Conservation (phyloP, 2,329 filamentous ascomycete genomes). For the Lachnellula willkommii region DNA sequence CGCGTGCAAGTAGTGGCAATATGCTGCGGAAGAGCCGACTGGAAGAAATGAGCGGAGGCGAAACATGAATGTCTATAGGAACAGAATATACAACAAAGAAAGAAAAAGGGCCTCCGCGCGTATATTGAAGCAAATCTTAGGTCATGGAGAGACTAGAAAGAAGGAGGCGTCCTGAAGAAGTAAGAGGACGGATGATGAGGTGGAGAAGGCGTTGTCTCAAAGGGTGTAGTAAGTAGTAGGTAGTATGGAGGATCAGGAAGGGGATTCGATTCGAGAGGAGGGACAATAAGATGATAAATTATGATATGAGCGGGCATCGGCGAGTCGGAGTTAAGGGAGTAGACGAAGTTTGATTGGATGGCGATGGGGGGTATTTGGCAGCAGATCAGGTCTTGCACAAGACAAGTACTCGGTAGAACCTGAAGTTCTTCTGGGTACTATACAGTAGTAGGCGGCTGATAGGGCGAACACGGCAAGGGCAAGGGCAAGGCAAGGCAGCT, state of each 20-base stretch:
- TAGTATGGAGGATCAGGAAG: neutral
- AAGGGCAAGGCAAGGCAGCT: neutral
- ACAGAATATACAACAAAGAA: slow-evolving; percentile 23
- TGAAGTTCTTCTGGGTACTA: neutral
- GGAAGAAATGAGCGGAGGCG: slow-evolving; percentile 17
- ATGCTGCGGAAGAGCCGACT: slow-evolving; percentile 22
- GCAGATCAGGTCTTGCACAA: too few species aligned
- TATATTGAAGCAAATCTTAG: slow-evolving; percentile 10
- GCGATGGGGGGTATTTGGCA: neutral
- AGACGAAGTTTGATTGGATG: neutral
- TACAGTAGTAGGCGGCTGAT: neutral
- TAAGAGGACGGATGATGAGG: slow-evolving; percentile 1
- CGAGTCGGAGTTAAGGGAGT: neutral
- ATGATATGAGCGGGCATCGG: neutral
- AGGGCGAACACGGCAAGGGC: neutral
- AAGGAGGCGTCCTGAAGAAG: slow-evolving; percentile 1
- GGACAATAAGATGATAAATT: neutral
- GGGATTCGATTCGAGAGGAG: neutral
- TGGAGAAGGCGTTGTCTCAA: neutral
- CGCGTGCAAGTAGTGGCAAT: slow-evolving; percentile 26
- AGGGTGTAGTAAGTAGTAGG: too few species aligned
- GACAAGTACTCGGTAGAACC: neutral
- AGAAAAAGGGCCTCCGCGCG: slow-evolving; percentile 12
- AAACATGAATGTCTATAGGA: slow-evolving; percentile 24
- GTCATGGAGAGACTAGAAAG: slow-evolving; percentile 16